These are phyloP conservation scores for Tulasnella sp. DNA, from an alignment of 768 basidiomycete genomes.

Conservation along the genomic window DNA sequence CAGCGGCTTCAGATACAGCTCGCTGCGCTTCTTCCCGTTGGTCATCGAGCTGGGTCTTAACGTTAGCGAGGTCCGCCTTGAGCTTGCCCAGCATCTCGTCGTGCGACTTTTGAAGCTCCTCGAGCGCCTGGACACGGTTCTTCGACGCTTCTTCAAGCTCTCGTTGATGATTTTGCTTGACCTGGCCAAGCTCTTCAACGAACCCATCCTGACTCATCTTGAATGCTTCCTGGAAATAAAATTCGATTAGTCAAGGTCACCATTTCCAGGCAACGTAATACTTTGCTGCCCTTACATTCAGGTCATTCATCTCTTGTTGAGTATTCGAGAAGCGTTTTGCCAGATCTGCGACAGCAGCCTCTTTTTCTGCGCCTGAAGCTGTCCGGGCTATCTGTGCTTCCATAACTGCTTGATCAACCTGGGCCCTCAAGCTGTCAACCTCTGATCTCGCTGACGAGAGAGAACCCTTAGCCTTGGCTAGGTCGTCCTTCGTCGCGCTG, in stretches of 20 bases:
- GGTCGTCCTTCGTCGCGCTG: slow-evolving; percentile 76
- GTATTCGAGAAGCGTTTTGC: slow-evolving; percentile 23
- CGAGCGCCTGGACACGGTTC: slow-evolving; percentile 57
- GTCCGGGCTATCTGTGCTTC: slow-evolving; percentile 23
- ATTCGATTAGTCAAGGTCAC: not conserved
- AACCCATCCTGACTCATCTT: slow-evolving; percentile 59
- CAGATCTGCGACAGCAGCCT: slow-evolving; percentile 57
- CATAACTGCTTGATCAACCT: slow-evolving; percentile 52
- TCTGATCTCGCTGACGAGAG: slow-evolving; percentile 47
- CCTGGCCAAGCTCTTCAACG: slow-evolving; percentile 31
- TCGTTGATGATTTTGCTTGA: slow-evolving; percentile 53
- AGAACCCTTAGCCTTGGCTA: slow-evolving; percentile 58
- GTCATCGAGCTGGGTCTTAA: slow-evolving; percentile 64
- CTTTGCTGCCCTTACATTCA: not conserved
- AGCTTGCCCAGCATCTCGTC: slow-evolving; percentile 52
- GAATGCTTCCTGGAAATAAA: slow-evolving; percentile 49
- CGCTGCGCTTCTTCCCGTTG: slow-evolving; percentile 51
- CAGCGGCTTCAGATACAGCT: slow-evolving; percentile 33
- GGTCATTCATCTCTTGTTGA: slow-evolving; percentile 10
- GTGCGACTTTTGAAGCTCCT: slow-evolving; percentile 44
- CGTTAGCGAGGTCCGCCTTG: slow-evolving; percentile 50
- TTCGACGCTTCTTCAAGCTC: slow-evolving; percentile 71
- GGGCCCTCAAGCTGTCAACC: slow-evolving; percentile 43
- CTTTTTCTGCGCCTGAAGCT: slow-evolving; percentile 38
- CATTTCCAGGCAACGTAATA: not conserved